A percentile compares a stretch with the other conserved stretches of the same genome.
Evolutionary conservation across 306 rosid species (phyloP).

Genomic region (Arachis stenosperma): DNA sequence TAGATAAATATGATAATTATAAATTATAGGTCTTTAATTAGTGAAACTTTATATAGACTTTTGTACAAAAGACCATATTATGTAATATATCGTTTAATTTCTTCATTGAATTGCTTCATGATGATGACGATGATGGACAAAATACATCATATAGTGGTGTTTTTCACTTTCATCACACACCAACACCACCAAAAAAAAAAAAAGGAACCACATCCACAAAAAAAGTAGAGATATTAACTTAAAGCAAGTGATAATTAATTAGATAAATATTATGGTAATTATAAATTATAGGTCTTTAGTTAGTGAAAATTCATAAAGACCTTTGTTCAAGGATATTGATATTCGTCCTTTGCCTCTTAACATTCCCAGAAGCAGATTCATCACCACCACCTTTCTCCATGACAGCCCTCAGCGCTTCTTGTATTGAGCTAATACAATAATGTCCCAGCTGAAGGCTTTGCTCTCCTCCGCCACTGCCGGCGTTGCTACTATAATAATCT

Average conservation of each 20-base stretch:
- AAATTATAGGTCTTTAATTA: too few relatives aligned
- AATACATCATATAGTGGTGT: slow-evolving; percentile 1
- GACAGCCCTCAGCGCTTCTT: slow-evolving; percentile 82
- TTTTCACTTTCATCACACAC: slow-evolving; percentile 10
- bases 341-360: slow-evolving; percentile 84
- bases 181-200: slow-evolving; percentile 28
- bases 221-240: background rate
- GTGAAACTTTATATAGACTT: too few relatives aligned
- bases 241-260: background rate
- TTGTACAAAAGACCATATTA: too few relatives aligned
- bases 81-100: too few relatives aligned
- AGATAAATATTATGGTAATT: background rate
- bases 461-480: background rate
- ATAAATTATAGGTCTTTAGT: background rate
- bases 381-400: slow-evolving; percentile 73
- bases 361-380: slow-evolving; percentile 66
- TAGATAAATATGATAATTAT: too few relatives aligned
- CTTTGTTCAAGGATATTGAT: slow-evolving; percentile 65
- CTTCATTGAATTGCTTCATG: background rate
- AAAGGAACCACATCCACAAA: background rate
- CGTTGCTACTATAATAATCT: slow-evolving; percentile 41
- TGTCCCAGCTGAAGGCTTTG: slow-evolving; percentile 31
- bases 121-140: slow-evolving; percentile 1
- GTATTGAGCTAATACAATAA: slow-evolving; percentile 68
- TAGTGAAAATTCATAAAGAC: slow-evolving; percentile 43